Evolutionary conservation across 768 basidiomycete species (phyloP).

Genomic region (Cyathus striatus): DNA sequence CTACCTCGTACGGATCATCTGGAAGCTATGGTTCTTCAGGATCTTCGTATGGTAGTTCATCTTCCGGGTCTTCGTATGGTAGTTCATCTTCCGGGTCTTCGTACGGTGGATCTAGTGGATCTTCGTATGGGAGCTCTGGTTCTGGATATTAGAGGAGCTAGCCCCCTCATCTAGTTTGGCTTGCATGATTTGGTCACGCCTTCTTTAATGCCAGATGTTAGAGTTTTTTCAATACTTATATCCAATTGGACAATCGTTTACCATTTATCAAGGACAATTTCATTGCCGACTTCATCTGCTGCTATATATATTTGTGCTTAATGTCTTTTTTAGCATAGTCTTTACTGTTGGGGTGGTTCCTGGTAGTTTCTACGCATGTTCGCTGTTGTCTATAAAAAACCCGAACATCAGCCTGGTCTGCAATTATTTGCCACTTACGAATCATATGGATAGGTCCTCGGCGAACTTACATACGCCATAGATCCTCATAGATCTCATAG

Average conservation of each 20-base stretch:
- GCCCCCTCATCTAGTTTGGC: constrained; percentile 8
- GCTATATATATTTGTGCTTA: constrained; percentile 34
- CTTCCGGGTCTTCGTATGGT: constrained; percentile 17
- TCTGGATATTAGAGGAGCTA: constrained; percentile 24
- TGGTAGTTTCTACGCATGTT: constrained; percentile 13
- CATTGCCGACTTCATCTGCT: too few species aligned
- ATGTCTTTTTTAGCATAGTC: constrained; percentile 32
- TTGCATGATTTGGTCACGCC: constrained; percentile 17
- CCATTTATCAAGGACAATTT: background rate
- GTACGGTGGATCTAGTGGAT: too few species aligned
- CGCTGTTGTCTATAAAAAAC: too few species aligned
- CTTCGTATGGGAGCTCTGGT: constrained; percentile 7
- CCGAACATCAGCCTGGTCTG: too few species aligned
- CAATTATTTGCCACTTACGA: too few species aligned
- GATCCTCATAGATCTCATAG: too few species aligned
- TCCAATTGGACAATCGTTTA: too few species aligned
- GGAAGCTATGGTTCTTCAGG: constrained; percentile 7
- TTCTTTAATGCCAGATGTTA: constrained; percentile 28
- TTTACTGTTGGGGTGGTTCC: constrained; percentile 14
- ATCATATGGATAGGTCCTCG: too few species aligned
- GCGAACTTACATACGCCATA: too few species aligned
- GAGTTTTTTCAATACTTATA: constrained; percentile 23
- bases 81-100: constrained; percentile 4
- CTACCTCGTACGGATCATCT: constrained; percentile 14
- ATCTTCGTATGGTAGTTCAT: constrained; percentile 18